Percentiles rank a stretch among this genome's conserved stretches.
phyloP scores from a whole-genome alignment of 345 rosid genomes.

The Citrus unshiu region DNA sequence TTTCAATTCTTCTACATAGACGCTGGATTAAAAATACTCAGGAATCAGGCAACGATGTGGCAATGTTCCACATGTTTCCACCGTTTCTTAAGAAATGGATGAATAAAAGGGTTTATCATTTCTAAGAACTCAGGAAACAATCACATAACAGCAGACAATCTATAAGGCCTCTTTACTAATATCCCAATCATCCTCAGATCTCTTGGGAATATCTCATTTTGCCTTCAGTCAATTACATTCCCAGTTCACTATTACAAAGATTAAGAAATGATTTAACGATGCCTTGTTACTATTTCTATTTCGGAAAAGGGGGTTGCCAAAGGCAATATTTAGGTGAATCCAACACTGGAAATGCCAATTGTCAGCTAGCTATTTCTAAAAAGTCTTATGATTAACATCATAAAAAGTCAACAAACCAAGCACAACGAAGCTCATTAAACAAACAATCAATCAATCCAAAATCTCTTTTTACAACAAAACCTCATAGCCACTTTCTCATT shows the following conservation, averaged over 20 bases:
- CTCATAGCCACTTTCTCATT: not conserved
- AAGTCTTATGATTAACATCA: not conserved
- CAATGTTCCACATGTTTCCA: not conserved
- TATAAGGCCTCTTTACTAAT: not conserved
- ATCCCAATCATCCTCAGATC: not conserved
- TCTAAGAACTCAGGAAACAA: not conserved
- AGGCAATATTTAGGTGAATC: not conserved
- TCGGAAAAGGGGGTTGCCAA: not conserved
- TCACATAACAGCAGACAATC: not conserved
- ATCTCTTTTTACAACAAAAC: not conserved
- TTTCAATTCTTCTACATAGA: not conserved
- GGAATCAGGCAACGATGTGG: not conserved
- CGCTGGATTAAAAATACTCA: not conserved
- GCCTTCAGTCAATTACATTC: not conserved
- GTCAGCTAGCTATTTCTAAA: not conserved
- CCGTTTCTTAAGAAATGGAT: not conserved
- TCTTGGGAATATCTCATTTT: not conserved
- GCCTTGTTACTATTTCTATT: not conserved
- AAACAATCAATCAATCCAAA: not conserved
- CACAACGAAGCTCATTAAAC: not conserved
- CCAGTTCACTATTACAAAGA: not conserved
- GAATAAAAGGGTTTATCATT: not conserved
- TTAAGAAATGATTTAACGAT: not conserved
- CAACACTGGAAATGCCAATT: not conserved
- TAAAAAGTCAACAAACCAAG: not conserved